Conservation (phyloP, 257 asterid species). For the Nicotiana paniculata region DNA sequence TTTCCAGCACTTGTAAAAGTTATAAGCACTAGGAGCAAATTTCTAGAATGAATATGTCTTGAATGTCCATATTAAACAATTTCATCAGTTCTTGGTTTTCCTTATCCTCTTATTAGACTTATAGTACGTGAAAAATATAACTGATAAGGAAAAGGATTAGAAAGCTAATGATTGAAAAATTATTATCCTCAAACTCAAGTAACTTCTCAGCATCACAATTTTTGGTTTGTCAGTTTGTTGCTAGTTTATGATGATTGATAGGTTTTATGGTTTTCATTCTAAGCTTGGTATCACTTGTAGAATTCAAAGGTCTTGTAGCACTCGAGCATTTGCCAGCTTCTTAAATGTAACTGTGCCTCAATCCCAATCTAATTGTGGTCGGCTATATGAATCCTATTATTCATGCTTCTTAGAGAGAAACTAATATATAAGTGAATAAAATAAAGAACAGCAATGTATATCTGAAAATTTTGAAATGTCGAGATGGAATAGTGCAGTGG, state of each 20-base stretch:
- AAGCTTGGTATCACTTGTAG: not conserved
- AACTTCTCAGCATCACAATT: not conserved
- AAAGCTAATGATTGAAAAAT: not conserved
- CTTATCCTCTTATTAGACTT: not conserved
- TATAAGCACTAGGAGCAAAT: not conserved
- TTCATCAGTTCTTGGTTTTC: not conserved
- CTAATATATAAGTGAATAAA: not conserved
- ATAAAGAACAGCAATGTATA: not conserved
- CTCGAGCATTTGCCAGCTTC: not conserved
- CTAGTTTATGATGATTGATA: not conserved
- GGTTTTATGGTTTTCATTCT: not conserved
- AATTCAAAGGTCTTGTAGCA: not conserved
- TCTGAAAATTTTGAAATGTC: not conserved
- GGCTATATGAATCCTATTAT: not conserved
- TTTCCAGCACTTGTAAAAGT: not conserved
- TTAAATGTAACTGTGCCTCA: not conserved
- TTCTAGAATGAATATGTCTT: not conserved
- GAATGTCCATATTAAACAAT: not conserved
- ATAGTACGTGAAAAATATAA: not conserved
- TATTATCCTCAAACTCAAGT: not conserved
- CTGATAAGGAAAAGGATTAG: not conserved
- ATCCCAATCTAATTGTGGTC: not conserved
- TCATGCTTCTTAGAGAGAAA: not conserved
- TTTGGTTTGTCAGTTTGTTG: not conserved
- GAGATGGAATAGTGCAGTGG: not conserved